phyloP scores from a whole-genome alignment of 2,329 filamentous ascomycete genomes.

The Grosmannia clavigera region DNA sequence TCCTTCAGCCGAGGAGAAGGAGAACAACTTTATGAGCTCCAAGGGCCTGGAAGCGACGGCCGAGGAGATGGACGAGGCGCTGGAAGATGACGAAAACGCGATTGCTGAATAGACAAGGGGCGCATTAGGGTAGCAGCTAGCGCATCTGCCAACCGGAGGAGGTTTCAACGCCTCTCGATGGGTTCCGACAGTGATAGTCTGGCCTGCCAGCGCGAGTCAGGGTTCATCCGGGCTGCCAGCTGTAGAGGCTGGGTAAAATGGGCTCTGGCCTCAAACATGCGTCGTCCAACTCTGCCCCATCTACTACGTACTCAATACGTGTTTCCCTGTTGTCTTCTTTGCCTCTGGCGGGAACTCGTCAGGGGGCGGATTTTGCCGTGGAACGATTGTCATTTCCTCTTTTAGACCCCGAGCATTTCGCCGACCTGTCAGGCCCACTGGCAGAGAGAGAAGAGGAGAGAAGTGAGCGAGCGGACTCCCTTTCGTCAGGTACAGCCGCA shows the following conservation, averaged over 20 bases:
- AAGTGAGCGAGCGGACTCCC: too few relatives aligned
- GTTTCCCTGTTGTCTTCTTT: too few relatives aligned
- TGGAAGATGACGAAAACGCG: conserved; percentile 13
- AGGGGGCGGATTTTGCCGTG: too few relatives aligned
- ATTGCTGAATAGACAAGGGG: background rate
- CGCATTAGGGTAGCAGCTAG: background rate
- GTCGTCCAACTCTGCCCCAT: too few relatives aligned
- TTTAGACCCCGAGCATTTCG: too few relatives aligned
- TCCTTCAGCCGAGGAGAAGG: conserved; percentile 49
- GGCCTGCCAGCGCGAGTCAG: background rate
- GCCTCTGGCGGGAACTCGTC: too few relatives aligned
- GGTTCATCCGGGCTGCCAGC: background rate
- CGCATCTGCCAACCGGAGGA: background rate
- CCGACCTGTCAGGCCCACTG: too few relatives aligned
- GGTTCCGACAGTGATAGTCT: background rate
- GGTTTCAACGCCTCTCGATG: too few relatives aligned
- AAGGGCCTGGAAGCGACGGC: conserved; percentile 53
- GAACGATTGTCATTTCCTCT: too few relatives aligned
- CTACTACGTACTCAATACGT: too few relatives aligned
- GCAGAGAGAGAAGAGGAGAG: too few relatives aligned
- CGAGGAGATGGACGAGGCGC: conserved; percentile 44
- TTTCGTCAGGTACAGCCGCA: too few relatives aligned
- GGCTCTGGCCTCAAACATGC: background rate
- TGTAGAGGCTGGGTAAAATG: background rate
- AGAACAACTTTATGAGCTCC: conserved; percentile 55